Evolutionary conservation across 2,329 filamentous ascomycete species (phyloP).

Genomic region (Penicillium sp.): DNA sequence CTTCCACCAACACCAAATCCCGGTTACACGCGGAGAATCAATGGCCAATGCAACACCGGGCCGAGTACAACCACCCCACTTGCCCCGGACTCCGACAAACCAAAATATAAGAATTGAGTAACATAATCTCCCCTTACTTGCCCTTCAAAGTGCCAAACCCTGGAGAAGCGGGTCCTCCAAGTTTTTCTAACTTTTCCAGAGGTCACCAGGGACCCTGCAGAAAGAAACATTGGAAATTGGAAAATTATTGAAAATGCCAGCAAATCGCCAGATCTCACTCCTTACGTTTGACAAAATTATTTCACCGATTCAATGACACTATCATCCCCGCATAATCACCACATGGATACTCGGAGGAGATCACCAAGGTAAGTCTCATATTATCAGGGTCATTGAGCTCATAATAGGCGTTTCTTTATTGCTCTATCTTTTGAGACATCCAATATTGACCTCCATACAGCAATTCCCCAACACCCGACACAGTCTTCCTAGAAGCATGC

Average conservation of each 20-base stretch:
- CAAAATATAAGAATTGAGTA: conserved; percentile 12
- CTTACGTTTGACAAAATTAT: background rate
- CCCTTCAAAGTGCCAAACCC: background rate
- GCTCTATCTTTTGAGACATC: background rate
- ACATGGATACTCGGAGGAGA: background rate
- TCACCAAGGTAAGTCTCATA: background rate
- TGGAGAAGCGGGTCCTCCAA: conserved; percentile 6
- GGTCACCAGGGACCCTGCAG: background rate
- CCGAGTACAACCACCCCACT: conserved; percentile 5
- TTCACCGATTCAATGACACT: conserved; percentile 3
- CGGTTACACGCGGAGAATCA: conserved; percentile 7
- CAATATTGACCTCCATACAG: background rate
- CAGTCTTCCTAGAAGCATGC: conserved; percentile 30
- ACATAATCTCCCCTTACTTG: conserved; percentile 9
- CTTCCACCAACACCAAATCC: background rate
- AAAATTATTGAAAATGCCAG: conserved; percentile 7
- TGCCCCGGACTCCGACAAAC: conserved; percentile 13
- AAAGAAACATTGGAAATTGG: background rate
- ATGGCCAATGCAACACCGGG: conserved; percentile 6
- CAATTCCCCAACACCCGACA: conserved; percentile 19
- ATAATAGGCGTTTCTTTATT: no score
- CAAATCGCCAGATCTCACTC: background rate
- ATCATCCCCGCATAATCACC: background rate
- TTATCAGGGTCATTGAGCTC: background rate
- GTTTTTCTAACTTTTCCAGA: conserved; percentile 11